These are phyloP conservation scores for Trichoderma citrinoviride DNA, from an alignment of 2,329 filamentous ascomycete genomes.

Conservation along the genomic window DNA sequence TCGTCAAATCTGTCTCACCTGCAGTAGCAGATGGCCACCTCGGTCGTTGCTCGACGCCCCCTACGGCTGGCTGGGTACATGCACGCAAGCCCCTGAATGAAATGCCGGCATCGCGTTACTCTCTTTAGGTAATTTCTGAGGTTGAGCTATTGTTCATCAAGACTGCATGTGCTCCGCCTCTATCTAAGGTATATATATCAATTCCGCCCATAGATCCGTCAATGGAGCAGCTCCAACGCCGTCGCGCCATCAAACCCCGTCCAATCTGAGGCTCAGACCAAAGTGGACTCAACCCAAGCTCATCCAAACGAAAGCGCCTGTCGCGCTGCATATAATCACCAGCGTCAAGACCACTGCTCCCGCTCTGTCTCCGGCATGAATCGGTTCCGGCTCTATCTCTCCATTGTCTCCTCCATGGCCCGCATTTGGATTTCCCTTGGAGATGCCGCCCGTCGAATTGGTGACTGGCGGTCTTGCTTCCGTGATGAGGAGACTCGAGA, in stretches of 20 bases:
- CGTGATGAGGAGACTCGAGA: constrained; percentile 49
- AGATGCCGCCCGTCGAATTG: constrained; percentile 50
- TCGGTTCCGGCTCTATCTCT: constrained; percentile 28
- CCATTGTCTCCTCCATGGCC: constrained; percentile 37
- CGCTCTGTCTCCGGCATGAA: constrained; percentile 46
- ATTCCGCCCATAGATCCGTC: too few relatives aligned
- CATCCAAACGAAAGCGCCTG: constrained; percentile 53
- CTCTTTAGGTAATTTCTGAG: too few relatives aligned
- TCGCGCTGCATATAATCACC: constrained; percentile 40
- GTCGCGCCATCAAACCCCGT: background rate
- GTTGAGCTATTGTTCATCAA: too few relatives aligned
- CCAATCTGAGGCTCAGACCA: background rate
- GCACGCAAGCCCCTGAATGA: too few relatives aligned
- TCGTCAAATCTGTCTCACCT: too few relatives aligned
- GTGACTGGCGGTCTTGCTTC: constrained; percentile 43
- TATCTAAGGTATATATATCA: too few relatives aligned
- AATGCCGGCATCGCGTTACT: too few relatives aligned
- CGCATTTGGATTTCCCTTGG: constrained; percentile 42
- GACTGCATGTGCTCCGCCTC: background rate
- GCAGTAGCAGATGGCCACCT: too few relatives aligned
- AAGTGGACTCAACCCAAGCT: constrained; percentile 33
- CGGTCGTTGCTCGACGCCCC: too few relatives aligned
- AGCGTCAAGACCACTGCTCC: constrained; percentile 51
- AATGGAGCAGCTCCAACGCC: background rate
- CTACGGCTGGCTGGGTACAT: too few relatives aligned